Conservation (phyloP, 257 asterid species). For the Solanum chmielewskii region DNA sequence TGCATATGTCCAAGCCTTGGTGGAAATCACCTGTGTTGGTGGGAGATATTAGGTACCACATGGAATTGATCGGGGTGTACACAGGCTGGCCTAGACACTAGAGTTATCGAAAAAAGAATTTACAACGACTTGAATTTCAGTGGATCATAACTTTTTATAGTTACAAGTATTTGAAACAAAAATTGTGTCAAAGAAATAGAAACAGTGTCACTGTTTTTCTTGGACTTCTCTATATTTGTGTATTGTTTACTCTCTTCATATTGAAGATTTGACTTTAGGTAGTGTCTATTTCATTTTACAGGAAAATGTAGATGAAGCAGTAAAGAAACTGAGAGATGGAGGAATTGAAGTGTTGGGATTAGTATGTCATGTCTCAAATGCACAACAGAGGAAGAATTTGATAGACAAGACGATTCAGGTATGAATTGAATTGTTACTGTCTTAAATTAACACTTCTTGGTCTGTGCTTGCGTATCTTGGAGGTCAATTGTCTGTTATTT, state of each 20-base stretch:
- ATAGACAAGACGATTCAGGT: slow-evolving; percentile 68
- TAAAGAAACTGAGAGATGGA: slow-evolving; percentile 39
- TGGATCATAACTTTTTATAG: background rate
- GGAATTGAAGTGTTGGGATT: slow-evolving; percentile 70
- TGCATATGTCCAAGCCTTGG: background rate
- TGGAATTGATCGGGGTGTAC: background rate
- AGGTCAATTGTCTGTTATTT: background rate
- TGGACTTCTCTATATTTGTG: background rate
- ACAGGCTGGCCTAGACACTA: background rate
- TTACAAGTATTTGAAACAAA: background rate
- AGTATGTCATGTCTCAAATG: slow-evolving; percentile 82
- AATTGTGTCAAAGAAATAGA: background rate
- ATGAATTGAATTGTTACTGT: background rate
- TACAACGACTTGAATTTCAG: background rate
- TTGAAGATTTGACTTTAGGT: background rate
- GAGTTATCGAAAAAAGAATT: background rate
- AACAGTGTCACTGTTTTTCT: background rate
- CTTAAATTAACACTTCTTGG: background rate
- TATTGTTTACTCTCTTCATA: background rate
- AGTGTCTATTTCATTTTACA: slow-evolving; percentile 12
- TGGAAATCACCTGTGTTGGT: background rate
- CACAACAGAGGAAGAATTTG: slow-evolving; percentile 68
- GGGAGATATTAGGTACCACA: background rate
- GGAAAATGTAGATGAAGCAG: slow-evolving; percentile 89
- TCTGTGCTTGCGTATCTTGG: background rate